Evolutionary conservation across 805 yeast genomes (phyloP).

Genomic region (Wickerhamiella australiensis): DNA sequence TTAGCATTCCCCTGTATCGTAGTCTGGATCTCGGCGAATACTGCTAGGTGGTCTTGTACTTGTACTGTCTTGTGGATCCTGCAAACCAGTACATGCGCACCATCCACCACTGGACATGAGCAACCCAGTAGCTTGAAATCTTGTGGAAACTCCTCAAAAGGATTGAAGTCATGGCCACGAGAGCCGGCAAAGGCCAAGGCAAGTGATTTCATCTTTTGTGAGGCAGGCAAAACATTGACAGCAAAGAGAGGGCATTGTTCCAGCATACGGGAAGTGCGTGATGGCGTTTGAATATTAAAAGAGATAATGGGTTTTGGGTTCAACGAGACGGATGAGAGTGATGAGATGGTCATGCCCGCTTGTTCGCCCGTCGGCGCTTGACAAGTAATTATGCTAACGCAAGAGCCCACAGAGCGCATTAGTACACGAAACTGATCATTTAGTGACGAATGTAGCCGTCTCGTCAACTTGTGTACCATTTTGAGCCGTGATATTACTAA

Average conservation of each 20-base stretch:
- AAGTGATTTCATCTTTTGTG: conserved; percentile 39
- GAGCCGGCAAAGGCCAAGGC: conserved; percentile 58
- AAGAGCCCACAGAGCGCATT: conserved; percentile 7
- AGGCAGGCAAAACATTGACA: conserved; percentile 62
- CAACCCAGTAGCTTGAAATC: conserved; percentile 12
- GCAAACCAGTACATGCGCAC: conserved; percentile 25
- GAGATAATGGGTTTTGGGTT: conserved; percentile 68
- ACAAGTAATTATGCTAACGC: conserved; percentile 9
- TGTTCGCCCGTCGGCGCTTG: conserved; percentile 17
- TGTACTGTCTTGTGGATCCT: conserved; percentile 18
- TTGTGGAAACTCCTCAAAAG: conserved; percentile 26
- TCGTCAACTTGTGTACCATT: not conserved
- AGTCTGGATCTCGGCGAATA: conserved; percentile 62
- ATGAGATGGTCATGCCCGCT: conserved; percentile 71
- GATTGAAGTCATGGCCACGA: conserved; percentile 29
- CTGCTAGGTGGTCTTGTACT: conserved; percentile 79
- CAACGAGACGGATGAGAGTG: conserved; percentile 71
- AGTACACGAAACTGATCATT: not conserved
- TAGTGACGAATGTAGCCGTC: not conserved
- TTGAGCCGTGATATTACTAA: no score
- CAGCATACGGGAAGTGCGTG: conserved; percentile 58
- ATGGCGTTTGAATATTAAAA: conserved; percentile 78
- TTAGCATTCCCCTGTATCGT: not conserved
- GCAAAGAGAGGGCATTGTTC: conserved; percentile 50
- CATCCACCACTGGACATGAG: conserved; percentile 16